Evolutionary conservation across 176 grass and related monocot genomes (phyloP), one percentile per base, ranked within the genome.

Genomic region (Oryza officinalis): DNA sequence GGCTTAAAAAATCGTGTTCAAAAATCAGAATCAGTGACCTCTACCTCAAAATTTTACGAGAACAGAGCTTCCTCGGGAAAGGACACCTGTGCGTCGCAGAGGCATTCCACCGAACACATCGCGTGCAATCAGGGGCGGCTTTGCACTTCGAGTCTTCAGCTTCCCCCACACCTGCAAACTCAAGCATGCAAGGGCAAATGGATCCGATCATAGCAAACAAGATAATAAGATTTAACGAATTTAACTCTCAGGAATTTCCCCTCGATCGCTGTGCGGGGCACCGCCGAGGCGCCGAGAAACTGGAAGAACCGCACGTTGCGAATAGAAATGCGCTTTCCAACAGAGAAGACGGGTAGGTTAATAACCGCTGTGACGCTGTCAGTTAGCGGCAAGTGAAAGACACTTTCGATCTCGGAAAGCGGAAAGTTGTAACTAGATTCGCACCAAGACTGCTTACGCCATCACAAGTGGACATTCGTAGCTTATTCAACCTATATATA

Each of bases 61-160:
- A 76, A 35, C 30, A 3, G 8, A 76, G 10, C 30, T 23, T 23
- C 49, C 49, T 60, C 32, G 13, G 40, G 13, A 43, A 66, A 37
- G 30, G 4, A 22, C 14, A 45, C 46, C 71, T 69, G 32, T 12
- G 20, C 23, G 6, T 41, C 27, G 20, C 0, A 45, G 32, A 76
- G 26, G 46, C 50, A 72, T 88, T 88, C 79, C 44, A 23, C n/a
- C 31, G 32, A 83, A 66, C 71, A 87, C 0, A 31, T 71, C 71
- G 41, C 43, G 28, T 46, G 52, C 59, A 10, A 2, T 10, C 15
- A 41, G 27, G 40, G 35, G 17, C 2, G n/a, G 17, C 38, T 2
- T 63, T 71, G n/a, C 28, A 50, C 13, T 65, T 41, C 45, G 22
- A 54, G 50, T 1, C 50, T 20, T 54, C n/a, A 17, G 5, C 14